Conservation (phyloP, 2,329 filamentous ascomycete species). For the Stagonosporopsis rhizophila region DNA sequence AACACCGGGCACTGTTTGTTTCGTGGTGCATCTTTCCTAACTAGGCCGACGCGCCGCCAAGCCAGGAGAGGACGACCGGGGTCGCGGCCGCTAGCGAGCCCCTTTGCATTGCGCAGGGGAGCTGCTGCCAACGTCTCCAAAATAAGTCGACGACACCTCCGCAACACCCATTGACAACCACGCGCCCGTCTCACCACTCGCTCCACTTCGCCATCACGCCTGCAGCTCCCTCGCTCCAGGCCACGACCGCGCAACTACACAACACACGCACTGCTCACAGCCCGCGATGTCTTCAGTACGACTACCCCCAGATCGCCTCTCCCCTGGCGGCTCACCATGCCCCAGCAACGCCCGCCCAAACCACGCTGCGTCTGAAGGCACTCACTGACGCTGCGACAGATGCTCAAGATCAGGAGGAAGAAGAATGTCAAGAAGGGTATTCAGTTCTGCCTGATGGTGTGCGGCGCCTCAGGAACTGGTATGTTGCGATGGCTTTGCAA, state of each 20-base stretch:
- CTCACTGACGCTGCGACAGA: slow-evolving; percentile 42
- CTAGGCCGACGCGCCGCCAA: slow-evolving; percentile 34
- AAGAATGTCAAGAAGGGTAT: slow-evolving; percentile 99
- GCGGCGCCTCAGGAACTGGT: slow-evolving; percentile 98
- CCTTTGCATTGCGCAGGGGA: slow-evolving; percentile 48
- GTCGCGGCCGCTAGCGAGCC: slow-evolving; percentile 46
- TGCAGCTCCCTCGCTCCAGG: slow-evolving; percentile 30
- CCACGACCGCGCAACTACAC: slow-evolving; percentile 25
- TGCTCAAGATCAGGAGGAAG: slow-evolving; percentile 92
- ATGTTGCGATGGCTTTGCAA: slow-evolving; percentile 49
- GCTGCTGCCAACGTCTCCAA: slow-evolving; percentile 50
- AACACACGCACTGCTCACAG: slow-evolving; percentile 30
- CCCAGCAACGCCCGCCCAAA: slow-evolving; percentile 23
- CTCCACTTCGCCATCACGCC: slow-evolving; percentile 32
- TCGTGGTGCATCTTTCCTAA: slow-evolving; percentile 23
- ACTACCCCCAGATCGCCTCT: slow-evolving; percentile 30
- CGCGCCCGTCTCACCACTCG: slow-evolving; percentile 23
- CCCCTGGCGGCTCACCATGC: slow-evolving; percentile 32
- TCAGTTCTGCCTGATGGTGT: slow-evolving; percentile 99
- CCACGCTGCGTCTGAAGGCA: slow-evolving; percentile 24
- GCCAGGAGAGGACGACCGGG: slow-evolving; percentile 44
- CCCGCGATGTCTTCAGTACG: slow-evolving; percentile 50
- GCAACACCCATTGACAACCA: slow-evolving; percentile 35
- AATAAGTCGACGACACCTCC: slow-evolving; percentile 49
- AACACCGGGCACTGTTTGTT: slow-evolving; percentile 1